These are phyloP conservation scores for Trichoderma semiorbis DNA, from an alignment of 2,329 filamentous ascomycete genomes.

Conservation along the genomic window DNA sequence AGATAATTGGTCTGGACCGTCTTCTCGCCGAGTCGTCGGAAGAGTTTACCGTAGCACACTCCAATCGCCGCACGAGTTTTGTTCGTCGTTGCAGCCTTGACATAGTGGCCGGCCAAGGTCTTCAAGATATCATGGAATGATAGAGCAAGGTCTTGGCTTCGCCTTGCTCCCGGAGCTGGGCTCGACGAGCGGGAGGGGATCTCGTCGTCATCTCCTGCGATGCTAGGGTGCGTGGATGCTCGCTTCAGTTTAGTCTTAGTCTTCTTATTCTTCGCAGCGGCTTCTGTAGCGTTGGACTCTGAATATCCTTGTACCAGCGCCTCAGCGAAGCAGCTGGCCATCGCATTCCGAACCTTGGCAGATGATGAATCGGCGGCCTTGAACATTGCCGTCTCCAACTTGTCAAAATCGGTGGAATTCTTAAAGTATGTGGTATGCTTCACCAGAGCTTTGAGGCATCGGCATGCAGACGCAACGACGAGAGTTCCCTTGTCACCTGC, in stretches of 20 bases:
- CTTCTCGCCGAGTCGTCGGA: slow-evolving; percentile 75
- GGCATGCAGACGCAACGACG: slow-evolving; percentile 74
- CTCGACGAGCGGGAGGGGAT: slow-evolving; percentile 65
- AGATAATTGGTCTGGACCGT: slow-evolving; percentile 81
- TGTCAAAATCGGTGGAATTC: slow-evolving; percentile 87
- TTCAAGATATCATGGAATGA: slow-evolving; percentile 75
- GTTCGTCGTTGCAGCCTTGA: slow-evolving; percentile 73
- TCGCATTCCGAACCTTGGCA: slow-evolving; percentile 74
- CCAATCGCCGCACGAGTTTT: slow-evolving; percentile 77
- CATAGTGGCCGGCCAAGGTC: slow-evolving; percentile 76
- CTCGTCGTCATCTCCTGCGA: slow-evolving; percentile 72
- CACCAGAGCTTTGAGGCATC: slow-evolving; percentile 71
- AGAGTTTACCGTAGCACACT: slow-evolving; percentile 78
- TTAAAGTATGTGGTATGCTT: slow-evolving; percentile 77
- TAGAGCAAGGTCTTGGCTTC: slow-evolving; percentile 68
- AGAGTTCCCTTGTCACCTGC: slow-evolving; percentile 77
- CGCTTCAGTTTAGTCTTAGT: slow-evolving; percentile 60
- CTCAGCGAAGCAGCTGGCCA: slow-evolving; percentile 79
- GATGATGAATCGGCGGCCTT: slow-evolving; percentile 81
- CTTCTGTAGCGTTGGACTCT: slow-evolving; percentile 45
- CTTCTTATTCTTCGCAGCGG: slow-evolving; percentile 64
- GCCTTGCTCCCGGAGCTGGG: slow-evolving; percentile 65
- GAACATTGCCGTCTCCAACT: slow-evolving; percentile 75
- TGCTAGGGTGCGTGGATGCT: slow-evolving; percentile 56
- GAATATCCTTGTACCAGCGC: slow-evolving; percentile 75